phyloP scores from a whole-genome alignment of 495 filamentous ascomycete genomes.

The Aspergillus haitiensis region DNA sequence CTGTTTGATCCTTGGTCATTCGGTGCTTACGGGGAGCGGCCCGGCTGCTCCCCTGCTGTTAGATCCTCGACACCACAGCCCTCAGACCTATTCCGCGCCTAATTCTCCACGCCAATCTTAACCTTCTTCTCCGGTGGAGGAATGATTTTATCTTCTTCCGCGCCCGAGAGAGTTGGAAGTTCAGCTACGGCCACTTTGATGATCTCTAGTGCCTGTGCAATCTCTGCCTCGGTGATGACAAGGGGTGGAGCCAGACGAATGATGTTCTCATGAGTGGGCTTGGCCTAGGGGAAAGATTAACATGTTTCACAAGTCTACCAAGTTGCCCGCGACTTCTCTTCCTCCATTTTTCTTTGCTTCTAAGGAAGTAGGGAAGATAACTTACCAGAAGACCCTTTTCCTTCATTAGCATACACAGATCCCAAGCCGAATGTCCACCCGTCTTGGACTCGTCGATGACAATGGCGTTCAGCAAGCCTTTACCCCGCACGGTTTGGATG shows the following conservation, averaged over 20 bases:
- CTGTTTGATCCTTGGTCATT: background rate
- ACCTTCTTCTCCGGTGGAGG: constrained; percentile 53
- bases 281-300: constrained; percentile 64
- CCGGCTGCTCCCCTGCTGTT: background rate
- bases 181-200: constrained; percentile 51
- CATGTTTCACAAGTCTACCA: background rate
- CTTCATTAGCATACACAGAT: constrained; percentile 94
- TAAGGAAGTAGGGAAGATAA: background rate
- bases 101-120: constrained; percentile 52
- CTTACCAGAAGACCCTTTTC: constrained; percentile 89
- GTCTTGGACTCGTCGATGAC: constrained; percentile 91
- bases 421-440: constrained; percentile 89
- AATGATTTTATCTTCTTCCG: constrained; percentile 47
- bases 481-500: constrained; percentile 82
- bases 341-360: too few relatives aligned
- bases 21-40: background rate
- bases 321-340: too few relatives aligned
- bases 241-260: constrained; percentile 62
- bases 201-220: constrained; percentile 49
- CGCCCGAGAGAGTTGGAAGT: constrained; percentile 50
- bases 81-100: constrained; percentile 7
- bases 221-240: constrained; percentile 58
- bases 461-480: constrained; percentile 93
- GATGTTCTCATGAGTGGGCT: constrained; percentile 98
- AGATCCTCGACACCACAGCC: constrained; percentile 1